These are phyloP conservation scores for Candida ulmi DNA, from an alignment of 805 yeast genomes.

Conservation along the genomic window DNA sequence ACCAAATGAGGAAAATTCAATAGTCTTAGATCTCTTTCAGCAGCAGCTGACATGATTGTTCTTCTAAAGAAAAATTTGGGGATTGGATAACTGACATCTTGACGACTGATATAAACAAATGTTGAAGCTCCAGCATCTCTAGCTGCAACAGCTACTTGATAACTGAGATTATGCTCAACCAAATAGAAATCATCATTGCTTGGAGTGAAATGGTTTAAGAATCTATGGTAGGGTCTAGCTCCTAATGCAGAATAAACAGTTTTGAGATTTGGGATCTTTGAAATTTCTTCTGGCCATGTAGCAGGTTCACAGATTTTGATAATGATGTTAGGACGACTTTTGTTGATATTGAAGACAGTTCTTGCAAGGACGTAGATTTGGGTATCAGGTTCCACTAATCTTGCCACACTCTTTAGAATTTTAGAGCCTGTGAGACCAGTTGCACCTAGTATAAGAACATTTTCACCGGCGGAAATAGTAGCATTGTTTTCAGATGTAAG, in stretches of 20 bases:
- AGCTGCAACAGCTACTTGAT: slow-evolving; percentile 11
- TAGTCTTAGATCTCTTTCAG: slow-evolving; percentile 7
- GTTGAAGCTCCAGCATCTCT: slow-evolving; percentile 7
- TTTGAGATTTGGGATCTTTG: slow-evolving; percentile 8
- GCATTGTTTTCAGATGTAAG: not conserved
- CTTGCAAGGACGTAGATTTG: slow-evolving; percentile 8
- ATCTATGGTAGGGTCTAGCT: slow-evolving; percentile 5
- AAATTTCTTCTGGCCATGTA: slow-evolving; percentile 7
- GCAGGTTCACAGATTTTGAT: slow-evolving; percentile 8
- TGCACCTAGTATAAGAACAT: slow-evolving; percentile 10
- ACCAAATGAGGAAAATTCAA: slow-evolving; percentile 6
- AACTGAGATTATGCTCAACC: slow-evolving; percentile 9
- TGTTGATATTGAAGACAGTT: slow-evolving; percentile 3
- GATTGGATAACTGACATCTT: slow-evolving; percentile 2
- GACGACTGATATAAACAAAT: slow-evolving; percentile 9
- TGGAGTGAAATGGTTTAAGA: not conserved
- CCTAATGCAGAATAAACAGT: slow-evolving; percentile 14
- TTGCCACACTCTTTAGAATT: slow-evolving; percentile 8
- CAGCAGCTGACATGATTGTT: slow-evolving; percentile 7
- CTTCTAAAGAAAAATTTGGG: slow-evolving; percentile 6
- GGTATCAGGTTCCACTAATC: slow-evolving; percentile 3
- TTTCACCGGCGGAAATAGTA: not conserved
- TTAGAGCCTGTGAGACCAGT: slow-evolving; percentile 13
- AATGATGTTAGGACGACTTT: slow-evolving; percentile 7
- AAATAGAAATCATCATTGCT: slow-evolving; percentile 4